These are phyloP conservation scores for Paulownia fortunei DNA, from an alignment of 257 asterid species.

Conservation along the genomic window DNA sequence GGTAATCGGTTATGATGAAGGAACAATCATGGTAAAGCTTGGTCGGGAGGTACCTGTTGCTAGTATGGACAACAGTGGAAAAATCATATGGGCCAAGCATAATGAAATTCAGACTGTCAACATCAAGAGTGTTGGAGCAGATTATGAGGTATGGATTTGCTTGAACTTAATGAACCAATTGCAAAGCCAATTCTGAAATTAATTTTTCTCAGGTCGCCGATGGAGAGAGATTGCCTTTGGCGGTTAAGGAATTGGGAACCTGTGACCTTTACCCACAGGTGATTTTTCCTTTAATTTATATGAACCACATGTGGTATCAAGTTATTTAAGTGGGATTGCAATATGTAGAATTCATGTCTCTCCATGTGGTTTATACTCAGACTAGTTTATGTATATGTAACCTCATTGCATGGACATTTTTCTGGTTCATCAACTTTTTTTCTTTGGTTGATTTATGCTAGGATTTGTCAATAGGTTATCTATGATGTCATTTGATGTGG, in stretches of 20 bases:
- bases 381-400: constrained; percentile 7
- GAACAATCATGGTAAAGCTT: constrained; percentile 97
- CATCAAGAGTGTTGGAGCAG: constrained; percentile 94
- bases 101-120: constrained; percentile 97
- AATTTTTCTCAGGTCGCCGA: constrained; percentile 77
- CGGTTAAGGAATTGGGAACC: constrained; percentile 95
- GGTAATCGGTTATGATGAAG: constrained; percentile 97
- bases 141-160: constrained; percentile 70
- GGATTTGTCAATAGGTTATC: neutral
- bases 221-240: constrained; percentile 96
- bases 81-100: constrained; percentile 97
- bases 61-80: constrained; percentile 97
- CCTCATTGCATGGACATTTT: neutral
- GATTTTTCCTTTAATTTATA: constrained; percentile 34
- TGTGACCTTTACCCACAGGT: constrained; percentile 99
- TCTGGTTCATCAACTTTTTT: neutral
- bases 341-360: neutral
- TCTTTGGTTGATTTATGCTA: neutral
- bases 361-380: constrained; percentile 2
- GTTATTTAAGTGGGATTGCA: constrained; percentile 8
- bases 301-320: constrained; percentile 25
- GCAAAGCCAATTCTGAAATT: constrained; percentile 24
- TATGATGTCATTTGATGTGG: neutral
- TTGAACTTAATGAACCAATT: constrained; percentile 7
- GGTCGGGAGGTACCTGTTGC: constrained; percentile 99